Conservation (phyloP, 2,329 filamentous ascomycete genomes). For the Alternaria ethzedia region DNA sequence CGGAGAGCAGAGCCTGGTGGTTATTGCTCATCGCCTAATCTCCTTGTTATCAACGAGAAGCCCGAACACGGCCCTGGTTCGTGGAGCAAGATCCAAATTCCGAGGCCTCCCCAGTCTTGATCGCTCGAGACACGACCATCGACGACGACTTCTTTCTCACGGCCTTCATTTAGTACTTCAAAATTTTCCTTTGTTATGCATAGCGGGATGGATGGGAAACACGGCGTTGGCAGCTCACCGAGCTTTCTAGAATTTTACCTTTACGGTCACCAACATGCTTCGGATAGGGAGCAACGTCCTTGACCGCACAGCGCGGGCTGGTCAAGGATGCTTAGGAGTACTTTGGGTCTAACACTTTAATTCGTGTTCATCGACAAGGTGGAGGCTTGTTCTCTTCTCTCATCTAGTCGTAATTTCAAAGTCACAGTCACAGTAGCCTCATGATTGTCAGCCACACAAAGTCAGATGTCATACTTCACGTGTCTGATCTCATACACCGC, state of each 20-base stretch:
- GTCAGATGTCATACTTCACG: background rate
- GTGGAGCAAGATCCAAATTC: constrained; percentile 42
- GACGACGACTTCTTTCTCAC: constrained; percentile 8
- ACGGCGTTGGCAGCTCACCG: constrained; percentile 1
- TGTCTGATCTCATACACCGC: background rate
- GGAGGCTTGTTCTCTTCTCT: background rate
- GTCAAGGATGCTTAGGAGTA: background rate
- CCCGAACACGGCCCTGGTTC: constrained; percentile 37
- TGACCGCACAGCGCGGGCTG: background rate
- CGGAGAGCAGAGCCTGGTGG: constrained; percentile 59
- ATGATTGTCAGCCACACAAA: background rate
- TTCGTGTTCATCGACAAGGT: background rate
- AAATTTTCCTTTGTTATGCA: constrained; percentile 10
- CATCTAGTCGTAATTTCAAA: background rate
- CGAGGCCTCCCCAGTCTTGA: constrained; percentile 26
- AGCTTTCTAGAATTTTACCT: constrained; percentile 1
- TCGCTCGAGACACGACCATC: background rate
- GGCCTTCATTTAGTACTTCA: constrained; percentile 19
- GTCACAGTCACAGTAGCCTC: background rate
- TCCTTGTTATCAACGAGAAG: constrained; percentile 56
- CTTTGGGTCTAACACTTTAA: background rate
- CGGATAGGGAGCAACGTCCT: background rate
- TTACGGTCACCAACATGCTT: background rate
- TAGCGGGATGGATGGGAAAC: constrained; percentile 8
- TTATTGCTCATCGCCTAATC: constrained; percentile 62